Base-by-base conservation (phyloP, 169 alveolate species). In the Neospora caninum region DNA sequence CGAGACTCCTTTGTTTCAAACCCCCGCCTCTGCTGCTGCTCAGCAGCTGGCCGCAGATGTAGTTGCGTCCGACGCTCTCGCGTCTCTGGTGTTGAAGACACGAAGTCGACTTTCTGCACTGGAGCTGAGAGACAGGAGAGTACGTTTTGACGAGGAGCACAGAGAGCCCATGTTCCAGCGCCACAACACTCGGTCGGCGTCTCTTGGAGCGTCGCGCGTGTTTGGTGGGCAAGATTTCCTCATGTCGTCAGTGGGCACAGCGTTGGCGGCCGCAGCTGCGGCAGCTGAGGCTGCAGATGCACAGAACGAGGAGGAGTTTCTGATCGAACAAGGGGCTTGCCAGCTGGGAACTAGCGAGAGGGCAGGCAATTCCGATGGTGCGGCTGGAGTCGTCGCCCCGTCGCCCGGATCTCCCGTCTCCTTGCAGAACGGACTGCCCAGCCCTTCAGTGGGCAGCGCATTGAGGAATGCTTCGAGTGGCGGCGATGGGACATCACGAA, bases 41-140 rank as follows among this genome's bases (percentile, higher is more conserved):
- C 42, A 39, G 41, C 78, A 64, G 4, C 31, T 64, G 34, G 78
- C 34, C 78, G 78, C 78, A 64, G 31, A 64, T 64, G 34, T 29
- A 25, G 78, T n/a, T 10, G 78, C 78, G 78, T 64, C 78, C 29
- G 78, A 64, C 78, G 78, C 78, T 27, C 7, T 64, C 36, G 78
- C 78, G 20, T 64, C 78, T 64, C 31, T 64, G 36, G 45, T 78
- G 25, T 34, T 27, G 43, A 34, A 78, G 87, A 38, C 87, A 39
- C 39, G 29, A 0, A 78, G 13, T 29, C 45, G 53, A 7, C 39
- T 39, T 7, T 34, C 53, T 22, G 34, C 87, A 29, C 53, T 39
- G 20, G 87, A 78, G 45, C 87, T 78, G 41, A 22, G 87, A 38
- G 87, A 78, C 45, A 22, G 87, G 31, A 34, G 87, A 34, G 87